phyloP scores from a whole-genome alignment of 2,329 filamentous ascomycete species.

The Neofusicoccum sp. region DNA sequence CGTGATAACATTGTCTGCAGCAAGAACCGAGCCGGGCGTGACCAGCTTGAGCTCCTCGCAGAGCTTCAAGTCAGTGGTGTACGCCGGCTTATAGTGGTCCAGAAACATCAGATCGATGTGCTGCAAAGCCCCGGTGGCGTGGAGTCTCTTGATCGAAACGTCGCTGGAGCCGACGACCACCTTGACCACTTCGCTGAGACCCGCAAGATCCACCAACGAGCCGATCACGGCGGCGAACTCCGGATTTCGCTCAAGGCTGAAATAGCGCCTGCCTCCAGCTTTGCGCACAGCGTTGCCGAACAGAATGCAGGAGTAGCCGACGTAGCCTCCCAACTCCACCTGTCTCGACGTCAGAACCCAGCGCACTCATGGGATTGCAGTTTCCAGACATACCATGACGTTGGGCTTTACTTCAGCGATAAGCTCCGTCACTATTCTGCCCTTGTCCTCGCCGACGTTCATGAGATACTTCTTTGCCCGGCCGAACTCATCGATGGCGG shows the following conservation, averaged over 20 bases:
- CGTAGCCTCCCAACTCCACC: conserved; percentile 77
- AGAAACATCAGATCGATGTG: conserved; percentile 73
- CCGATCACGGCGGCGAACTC: conserved; percentile 70
- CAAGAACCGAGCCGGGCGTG: conserved; percentile 59
- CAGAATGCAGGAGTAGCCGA: conserved; percentile 77
- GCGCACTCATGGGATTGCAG: not conserved
- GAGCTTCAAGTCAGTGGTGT: conserved; percentile 71
- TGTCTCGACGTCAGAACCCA: conserved; percentile 20
- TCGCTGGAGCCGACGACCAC: conserved; percentile 70
- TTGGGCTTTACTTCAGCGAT: conserved; percentile 66
- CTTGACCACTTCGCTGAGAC: conserved; percentile 66
- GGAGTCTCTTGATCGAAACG: conserved; percentile 61
- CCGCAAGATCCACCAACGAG: conserved; percentile 70
- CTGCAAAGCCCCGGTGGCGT: conserved; percentile 52
- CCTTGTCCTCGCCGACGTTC: conserved; percentile 77
- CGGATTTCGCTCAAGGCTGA: conserved; percentile 70
- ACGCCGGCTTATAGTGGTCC: conserved; percentile 77
- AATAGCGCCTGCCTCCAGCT: conserved; percentile 65
- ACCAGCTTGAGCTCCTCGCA: conserved; percentile 70
- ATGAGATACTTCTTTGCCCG: conserved; percentile 69
- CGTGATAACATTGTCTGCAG: conserved; percentile 69
- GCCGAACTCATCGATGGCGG: conserved; percentile 69
- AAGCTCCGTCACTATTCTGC: conserved; percentile 65
- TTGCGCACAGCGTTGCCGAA: conserved; percentile 66
- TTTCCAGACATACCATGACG: conserved; percentile 53